A percentile compares a stretch with the other conserved stretches of the same genome.
Evolutionary conservation across 768 basidiomycete genomes (phyloP).

Genomic region (Phaffia australis): DNA sequence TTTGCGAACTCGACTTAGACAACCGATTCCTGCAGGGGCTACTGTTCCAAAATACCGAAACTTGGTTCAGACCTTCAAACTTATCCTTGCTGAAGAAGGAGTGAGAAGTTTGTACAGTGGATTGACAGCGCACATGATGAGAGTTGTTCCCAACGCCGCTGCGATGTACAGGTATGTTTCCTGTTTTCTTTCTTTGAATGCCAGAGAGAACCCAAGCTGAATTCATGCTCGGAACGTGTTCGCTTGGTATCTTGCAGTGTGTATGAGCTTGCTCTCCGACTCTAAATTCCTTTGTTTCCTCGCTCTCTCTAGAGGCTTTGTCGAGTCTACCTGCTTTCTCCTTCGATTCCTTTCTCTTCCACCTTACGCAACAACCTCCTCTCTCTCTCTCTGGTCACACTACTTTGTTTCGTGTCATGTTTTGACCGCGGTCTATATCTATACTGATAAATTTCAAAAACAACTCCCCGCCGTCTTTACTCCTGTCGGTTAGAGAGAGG

Average conservation of each 20-base stretch:
- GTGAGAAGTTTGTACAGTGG: conserved; percentile 77
- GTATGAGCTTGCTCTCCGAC: conserved; percentile 23
- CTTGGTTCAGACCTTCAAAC: conserved; percentile 66
- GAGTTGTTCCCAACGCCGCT: conserved; percentile 92
- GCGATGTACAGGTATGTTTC: conserved; percentile 56
- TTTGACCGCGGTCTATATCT: too few relatives aligned
- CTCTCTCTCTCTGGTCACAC: not conserved
- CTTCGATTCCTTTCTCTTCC: not conserved
- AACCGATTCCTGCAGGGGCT: conserved; percentile 62
- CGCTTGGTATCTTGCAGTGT: conserved; percentile 4
- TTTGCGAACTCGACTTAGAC: conserved; percentile 79
- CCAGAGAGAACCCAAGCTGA: not conserved
- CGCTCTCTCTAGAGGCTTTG: not conserved
- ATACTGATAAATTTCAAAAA: too few relatives aligned
- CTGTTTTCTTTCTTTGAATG: not conserved
- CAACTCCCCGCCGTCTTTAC: not conserved
- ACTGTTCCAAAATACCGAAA: conserved; percentile 68
- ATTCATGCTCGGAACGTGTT: too few relatives aligned
- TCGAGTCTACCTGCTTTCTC: not conserved
- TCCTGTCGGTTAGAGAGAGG: not conserved
- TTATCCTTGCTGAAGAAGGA: conserved; percentile 85
- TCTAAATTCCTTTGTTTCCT: not conserved
- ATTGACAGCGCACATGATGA: conserved; percentile 85
- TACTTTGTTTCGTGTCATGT: not conserved
- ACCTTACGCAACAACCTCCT: not conserved